These are phyloP conservation scores for Trypanosoma theileri DNA, from an alignment of 208 protist genomes.

Conservation along the genomic window DNA sequence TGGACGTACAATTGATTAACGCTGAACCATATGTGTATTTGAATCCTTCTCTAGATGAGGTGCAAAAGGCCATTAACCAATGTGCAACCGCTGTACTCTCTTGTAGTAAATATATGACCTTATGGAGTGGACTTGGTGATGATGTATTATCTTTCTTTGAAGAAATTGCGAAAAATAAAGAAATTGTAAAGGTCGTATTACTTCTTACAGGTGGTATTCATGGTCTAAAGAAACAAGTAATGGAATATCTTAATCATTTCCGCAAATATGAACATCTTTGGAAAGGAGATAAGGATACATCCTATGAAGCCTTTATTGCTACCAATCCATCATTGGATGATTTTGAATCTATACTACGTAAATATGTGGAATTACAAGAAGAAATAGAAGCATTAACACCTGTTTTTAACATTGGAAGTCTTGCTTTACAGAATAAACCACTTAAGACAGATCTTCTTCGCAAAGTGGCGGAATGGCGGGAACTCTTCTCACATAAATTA, in stretches of 20 bases:
- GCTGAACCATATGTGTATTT: conserved; percentile 91
- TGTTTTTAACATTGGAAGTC: conserved; percentile 91
- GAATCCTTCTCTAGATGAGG: conserved; percentile 93
- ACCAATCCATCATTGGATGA: conserved; percentile 86
- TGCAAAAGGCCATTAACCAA: conserved; percentile 95
- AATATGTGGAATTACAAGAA: conserved; percentile 88
- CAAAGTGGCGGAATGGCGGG: conserved; percentile 93
- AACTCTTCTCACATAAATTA: conserved; percentile 93
- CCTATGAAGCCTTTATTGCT: conserved; percentile 91
- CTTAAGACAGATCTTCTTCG: conserved; percentile 93
- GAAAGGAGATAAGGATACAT: conserved; percentile 92
- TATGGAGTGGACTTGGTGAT: conserved; percentile 74
- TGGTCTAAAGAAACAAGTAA: conserved; percentile 92
- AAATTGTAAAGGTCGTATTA: conserved; percentile 94
- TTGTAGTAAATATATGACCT: conserved; percentile 90
- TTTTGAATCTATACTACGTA: conserved; percentile 91
- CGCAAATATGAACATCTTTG: conserved; percentile 94
- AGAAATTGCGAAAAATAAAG: conserved; percentile 93
- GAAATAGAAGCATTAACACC: conserved; percentile 86
- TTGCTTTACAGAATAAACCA: conserved; percentile 92
- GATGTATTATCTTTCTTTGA: conserved; percentile 87
- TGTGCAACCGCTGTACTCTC: conserved; percentile 88
- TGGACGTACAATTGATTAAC: conserved; percentile 92
- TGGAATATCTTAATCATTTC: conserved; percentile 92
- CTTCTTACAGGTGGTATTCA: conserved; percentile 93